phyloP scores from a whole-genome alignment of 2,329 filamentous ascomycete genomes.

The Aureobasidium sp. region DNA sequence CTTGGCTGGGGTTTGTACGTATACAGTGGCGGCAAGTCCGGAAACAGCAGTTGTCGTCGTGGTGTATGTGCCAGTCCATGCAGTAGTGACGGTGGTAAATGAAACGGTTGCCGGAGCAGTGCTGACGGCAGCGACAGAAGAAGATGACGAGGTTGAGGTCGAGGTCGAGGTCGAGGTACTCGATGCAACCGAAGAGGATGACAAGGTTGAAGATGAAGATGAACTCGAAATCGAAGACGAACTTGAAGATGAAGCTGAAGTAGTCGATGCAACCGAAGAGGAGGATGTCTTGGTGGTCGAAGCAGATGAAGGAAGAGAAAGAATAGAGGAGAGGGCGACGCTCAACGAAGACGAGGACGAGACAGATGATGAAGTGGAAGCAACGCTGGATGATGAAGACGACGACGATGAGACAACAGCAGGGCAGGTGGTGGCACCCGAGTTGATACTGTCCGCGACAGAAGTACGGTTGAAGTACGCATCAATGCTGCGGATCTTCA shows the following conservation, averaged over 20 bases:
- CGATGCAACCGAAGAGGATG: neutral
- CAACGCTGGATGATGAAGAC: neutral
- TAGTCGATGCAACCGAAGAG: neutral
- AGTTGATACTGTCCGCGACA: neutral
- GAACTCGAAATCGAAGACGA: too few relatives aligned
- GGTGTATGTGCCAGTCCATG: constrained; percentile 17
- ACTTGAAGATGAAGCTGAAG: neutral
- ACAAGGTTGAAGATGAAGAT: neutral
- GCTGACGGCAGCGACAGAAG: neutral
- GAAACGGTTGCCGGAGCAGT: constrained; percentile 17
- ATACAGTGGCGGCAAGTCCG: constrained; percentile 15
- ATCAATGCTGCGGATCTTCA: constrained; percentile 64
- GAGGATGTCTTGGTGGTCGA: neutral
- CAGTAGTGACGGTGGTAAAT: constrained; percentile 16
- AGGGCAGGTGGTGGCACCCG: neutral
- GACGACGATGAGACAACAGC: neutral
- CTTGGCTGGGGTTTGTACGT: constrained; percentile 15
- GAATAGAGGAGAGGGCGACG: neutral
- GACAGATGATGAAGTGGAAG: neutral
- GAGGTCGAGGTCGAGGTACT: neutral
- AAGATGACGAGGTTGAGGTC: neutral
- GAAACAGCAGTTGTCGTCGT: constrained; percentile 8
- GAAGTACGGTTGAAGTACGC: constrained; percentile 45
- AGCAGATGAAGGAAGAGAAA: neutral
- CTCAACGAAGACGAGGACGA: neutral